Percentiles rank a stretch among this genome's conserved stretches.
phyloP scores from a whole-genome alignment of 2,329 filamentous ascomycete species.

The Phaeomoniella chlamydospora region DNA sequence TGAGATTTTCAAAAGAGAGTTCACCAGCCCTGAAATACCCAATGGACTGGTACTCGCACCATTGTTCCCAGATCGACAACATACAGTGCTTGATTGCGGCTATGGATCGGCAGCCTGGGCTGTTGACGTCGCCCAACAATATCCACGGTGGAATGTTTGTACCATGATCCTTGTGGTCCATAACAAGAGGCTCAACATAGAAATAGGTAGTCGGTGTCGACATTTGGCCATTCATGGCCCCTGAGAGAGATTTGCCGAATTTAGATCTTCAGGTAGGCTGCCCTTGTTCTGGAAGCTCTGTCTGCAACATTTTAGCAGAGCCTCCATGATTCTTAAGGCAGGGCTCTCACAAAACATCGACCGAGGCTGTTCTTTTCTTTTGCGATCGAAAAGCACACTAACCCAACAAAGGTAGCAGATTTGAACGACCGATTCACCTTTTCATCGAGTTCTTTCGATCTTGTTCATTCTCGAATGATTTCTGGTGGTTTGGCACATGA shows the following conservation, averaged over 20 bases:
- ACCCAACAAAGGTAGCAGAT: slow-evolving; percentile 1
- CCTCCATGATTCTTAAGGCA: too few species aligned
- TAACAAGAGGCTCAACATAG: background rate
- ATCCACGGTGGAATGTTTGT: slow-evolving; percentile 51
- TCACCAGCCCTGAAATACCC: slow-evolving; percentile 18
- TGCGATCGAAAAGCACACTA: too few species aligned
- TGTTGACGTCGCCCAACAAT: slow-evolving; percentile 47
- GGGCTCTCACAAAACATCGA: too few species aligned
- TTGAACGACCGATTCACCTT: slow-evolving; percentile 1
- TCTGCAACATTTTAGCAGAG: too few species aligned
- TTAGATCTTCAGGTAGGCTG: background rate
- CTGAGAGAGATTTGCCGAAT: background rate
- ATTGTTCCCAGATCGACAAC: slow-evolving; percentile 40
- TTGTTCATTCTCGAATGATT: slow-evolving; percentile 2
- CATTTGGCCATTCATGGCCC: background rate
- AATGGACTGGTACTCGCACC: slow-evolving; percentile 56
- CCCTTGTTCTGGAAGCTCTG: too few species aligned
- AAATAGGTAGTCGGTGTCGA: slow-evolving; percentile 9
- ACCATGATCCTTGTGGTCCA: background rate
- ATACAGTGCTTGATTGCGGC: slow-evolving; percentile 56
- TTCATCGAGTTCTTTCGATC: slow-evolving; percentile 1
- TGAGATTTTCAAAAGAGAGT: slow-evolving; percentile 45
- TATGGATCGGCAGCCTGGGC: slow-evolving; percentile 61
- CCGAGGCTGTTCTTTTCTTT: too few species aligned
- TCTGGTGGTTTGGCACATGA: slow-evolving; percentile 1